These are phyloP conservation scores for Ustilago loliicola DNA, from an alignment of 1,284 basidiomycete species.

Conservation along the genomic window DNA sequence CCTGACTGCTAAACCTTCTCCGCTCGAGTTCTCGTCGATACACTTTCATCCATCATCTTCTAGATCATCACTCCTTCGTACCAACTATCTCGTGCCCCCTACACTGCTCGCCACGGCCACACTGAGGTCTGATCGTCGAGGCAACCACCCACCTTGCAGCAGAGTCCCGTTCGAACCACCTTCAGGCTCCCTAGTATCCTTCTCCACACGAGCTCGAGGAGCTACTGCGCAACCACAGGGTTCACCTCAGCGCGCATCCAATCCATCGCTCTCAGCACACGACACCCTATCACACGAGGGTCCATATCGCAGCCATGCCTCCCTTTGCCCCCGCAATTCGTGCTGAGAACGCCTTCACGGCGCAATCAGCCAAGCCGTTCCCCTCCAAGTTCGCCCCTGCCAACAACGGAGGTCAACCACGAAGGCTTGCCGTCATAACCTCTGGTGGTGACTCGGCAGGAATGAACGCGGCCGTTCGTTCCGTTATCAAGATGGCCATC, in stretches of 20 bases:
- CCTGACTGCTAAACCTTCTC: background rate
- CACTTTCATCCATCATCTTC: conserved; percentile 1
- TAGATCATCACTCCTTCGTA: background rate
- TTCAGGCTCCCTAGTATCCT: background rate
- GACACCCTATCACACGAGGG: background rate
- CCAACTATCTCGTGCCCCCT: background rate
- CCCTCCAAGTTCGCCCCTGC: conserved; percentile 33
- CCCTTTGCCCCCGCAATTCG: conserved; percentile 42
- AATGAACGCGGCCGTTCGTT: conserved; percentile 69
- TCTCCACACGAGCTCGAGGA: conserved; percentile 1
- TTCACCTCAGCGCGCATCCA: background rate
- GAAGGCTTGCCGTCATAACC: conserved; percentile 84
- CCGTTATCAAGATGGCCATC: conserved; percentile 70
- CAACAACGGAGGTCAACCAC: conserved; percentile 41
- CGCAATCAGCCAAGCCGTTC: conserved; percentile 21
- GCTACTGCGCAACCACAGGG: background rate
- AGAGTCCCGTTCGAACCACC: background rate
- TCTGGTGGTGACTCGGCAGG: conserved; percentile 96
- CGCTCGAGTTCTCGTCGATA: background rate
- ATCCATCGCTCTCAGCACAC: background rate
- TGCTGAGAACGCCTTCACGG: conserved; percentile 37
- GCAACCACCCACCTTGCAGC: background rate
- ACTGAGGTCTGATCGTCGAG: background rate
- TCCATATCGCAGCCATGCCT: conserved; percentile 24
- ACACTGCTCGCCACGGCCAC: background rate